These are phyloP conservation scores for Syzygium malaccense DNA, from an alignment of 441 rosid species.

Conservation along the genomic window DNA sequence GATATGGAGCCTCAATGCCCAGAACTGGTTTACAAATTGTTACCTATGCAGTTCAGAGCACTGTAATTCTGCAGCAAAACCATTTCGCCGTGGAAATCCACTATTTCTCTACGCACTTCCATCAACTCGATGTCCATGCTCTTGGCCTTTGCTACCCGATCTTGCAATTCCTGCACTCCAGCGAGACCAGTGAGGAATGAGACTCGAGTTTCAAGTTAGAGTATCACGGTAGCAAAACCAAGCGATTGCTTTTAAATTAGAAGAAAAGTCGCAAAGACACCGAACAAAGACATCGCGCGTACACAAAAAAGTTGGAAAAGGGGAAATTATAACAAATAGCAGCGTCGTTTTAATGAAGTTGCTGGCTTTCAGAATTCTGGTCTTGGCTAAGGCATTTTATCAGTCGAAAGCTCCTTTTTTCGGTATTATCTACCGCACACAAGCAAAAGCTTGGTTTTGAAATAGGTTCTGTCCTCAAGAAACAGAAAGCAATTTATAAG, in stretches of 20 bases:
- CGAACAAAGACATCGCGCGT: background rate
- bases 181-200: background rate
- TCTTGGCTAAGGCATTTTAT: background rate
- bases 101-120: conserved; percentile 56
- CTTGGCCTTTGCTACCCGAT: conserved; percentile 42
- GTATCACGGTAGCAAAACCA: background rate
- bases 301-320: background rate
- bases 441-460: background rate
- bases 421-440: background rate
- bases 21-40: background rate
- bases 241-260: background rate
- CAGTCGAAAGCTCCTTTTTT: background rate
- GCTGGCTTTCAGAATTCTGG: background rate
- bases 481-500: background rate
- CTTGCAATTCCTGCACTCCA: conserved; percentile 58
- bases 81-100: conserved; percentile 90
- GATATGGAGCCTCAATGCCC: background rate
- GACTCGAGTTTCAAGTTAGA: background rate
- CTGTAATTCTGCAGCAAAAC: conserved; percentile 82
- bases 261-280: background rate
- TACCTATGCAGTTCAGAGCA: conserved; percentile 87
- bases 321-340: background rate
- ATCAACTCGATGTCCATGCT: conserved; percentile 38
- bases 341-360: background rate
- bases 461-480: background rate